Percentiles rank a stretch among this genome's conserved stretches.
These are phyloP conservation scores for Sambucus nigra DNA, from an alignment of 129 eudicot genomes.

Conservation along the genomic window DNA sequence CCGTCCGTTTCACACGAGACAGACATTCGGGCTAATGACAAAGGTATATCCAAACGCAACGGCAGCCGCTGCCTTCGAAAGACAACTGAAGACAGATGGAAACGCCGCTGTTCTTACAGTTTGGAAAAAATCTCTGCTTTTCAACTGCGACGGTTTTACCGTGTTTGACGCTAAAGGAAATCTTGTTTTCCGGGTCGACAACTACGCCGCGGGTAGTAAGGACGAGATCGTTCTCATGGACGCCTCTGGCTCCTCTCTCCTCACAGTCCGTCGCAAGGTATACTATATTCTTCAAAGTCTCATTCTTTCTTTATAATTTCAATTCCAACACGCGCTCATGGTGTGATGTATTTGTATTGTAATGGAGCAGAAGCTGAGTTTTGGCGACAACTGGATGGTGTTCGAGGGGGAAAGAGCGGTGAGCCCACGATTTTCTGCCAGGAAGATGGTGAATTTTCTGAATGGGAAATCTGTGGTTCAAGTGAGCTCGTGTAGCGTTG, in stretches of 20 bases:
- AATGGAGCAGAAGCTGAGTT: slow-evolving; percentile 43
- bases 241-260: slow-evolving; percentile 46
- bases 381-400: slow-evolving; percentile 51
- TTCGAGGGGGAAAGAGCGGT: slow-evolving; percentile 44
- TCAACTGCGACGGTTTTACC: slow-evolving; percentile 72
- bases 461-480: slow-evolving; percentile 39
- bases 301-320: no score
- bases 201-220: slow-evolving; percentile 35
- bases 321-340: no score
- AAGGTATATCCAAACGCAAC: slow-evolving; percentile 39
- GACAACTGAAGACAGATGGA: not conserved
- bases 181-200: slow-evolving; percentile 70
- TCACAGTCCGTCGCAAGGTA: slow-evolving; percentile 78
- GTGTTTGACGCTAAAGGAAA: slow-evolving; percentile 57
- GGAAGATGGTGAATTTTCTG: slow-evolving; percentile 33
- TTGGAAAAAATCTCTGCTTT: slow-evolving; percentile 67
- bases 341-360: not conserved
- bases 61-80: not conserved
- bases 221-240: slow-evolving; percentile 60
- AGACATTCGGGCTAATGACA: slow-evolving; percentile 18
- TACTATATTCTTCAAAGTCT: no score
- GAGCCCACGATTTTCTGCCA: slow-evolving; percentile 38
- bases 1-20: not conserved
- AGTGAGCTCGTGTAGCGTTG: slow-evolving; percentile 15
- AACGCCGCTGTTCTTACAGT: slow-evolving; percentile 38